These are phyloP conservation scores for Arthrocladium fulminans DNA, from an alignment of 2,329 filamentous ascomycete genomes.

Conservation along the genomic window DNA sequence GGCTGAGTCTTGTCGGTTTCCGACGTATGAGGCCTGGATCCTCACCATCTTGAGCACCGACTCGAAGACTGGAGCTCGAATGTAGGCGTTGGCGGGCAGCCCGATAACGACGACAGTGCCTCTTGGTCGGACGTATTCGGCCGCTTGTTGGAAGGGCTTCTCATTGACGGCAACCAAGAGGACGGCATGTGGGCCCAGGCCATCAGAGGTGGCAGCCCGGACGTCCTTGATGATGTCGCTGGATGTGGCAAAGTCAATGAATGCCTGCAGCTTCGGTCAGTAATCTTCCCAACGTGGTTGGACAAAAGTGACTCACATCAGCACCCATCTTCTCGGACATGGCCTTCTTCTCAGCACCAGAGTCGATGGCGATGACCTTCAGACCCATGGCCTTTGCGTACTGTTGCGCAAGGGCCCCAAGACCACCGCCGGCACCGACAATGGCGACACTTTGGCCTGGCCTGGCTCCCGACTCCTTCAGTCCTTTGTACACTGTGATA, in stretches of 20 bases:
- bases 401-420: constrained; percentile 71
- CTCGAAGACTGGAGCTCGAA: constrained; percentile 80
- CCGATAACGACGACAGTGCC: constrained; percentile 85
- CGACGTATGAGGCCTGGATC: constrained; percentile 90
- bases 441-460: constrained; percentile 74
- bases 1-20: constrained; percentile 76
- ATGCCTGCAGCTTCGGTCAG: constrained; percentile 37
- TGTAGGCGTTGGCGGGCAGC: constrained; percentile 68
- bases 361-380: constrained; percentile 70
- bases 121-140: constrained; percentile 72
- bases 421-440: constrained; percentile 75
- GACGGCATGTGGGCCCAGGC: constrained; percentile 77
- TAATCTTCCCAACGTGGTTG: background rate
- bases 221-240: constrained; percentile 77
- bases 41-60: constrained; percentile 82
- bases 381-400: constrained; percentile 89
- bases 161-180: constrained; percentile 78
- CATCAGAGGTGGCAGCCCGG: constrained; percentile 68
- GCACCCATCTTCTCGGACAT: constrained; percentile 62
- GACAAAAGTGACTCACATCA: constrained; percentile 27
- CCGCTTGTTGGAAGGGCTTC: constrained; percentile 92
- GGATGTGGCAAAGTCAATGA: constrained; percentile 69
- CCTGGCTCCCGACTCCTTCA: constrained; percentile 69
- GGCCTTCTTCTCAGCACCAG: constrained; percentile 68
- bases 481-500: constrained; percentile 82